Percentiles rank a stretch among this genome's conserved stretches.
Evolutionary conservation across 331 rosid species (phyloP).

Genomic region (Stylosanthes scabra): DNA sequence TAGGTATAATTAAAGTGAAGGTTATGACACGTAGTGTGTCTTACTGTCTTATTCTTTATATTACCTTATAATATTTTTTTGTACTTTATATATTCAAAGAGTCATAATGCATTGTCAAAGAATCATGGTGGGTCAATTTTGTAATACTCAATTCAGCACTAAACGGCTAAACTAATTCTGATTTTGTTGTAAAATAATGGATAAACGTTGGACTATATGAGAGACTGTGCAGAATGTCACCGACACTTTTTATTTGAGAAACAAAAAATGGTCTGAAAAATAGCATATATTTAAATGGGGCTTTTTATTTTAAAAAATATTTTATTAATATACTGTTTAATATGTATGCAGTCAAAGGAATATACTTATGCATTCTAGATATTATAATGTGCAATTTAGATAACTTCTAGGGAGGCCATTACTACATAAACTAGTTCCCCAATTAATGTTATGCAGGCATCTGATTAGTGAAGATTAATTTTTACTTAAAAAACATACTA

Average conservation of each 20-base stretch:
- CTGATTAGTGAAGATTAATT: not conserved
- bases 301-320: not conserved
- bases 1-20: conserved; percentile 5
- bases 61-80: not conserved
- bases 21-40: conserved; percentile 7
- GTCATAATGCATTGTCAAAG: conserved; percentile 9
- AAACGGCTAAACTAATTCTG: not conserved
- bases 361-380: not conserved
- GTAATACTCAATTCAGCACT: not conserved
- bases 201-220: not conserved
- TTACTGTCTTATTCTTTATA: not conserved
- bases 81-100: conserved; percentile 1
- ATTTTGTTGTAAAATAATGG: not conserved
- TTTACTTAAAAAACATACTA: no score
- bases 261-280: not conserved
- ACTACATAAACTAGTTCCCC: not conserved
- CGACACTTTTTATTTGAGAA: not conserved
- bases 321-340: not conserved
- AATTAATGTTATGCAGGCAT: not conserved
- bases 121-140: not conserved
- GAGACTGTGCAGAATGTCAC: not conserved
- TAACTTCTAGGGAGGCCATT: not conserved
- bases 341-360: not conserved
- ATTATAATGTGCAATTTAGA: not conserved
- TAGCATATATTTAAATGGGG: not conserved